Evolutionary conservation across 1,139 yeast genomes (phyloP).

Genomic region (Zygoascus hellenicus): DNA sequence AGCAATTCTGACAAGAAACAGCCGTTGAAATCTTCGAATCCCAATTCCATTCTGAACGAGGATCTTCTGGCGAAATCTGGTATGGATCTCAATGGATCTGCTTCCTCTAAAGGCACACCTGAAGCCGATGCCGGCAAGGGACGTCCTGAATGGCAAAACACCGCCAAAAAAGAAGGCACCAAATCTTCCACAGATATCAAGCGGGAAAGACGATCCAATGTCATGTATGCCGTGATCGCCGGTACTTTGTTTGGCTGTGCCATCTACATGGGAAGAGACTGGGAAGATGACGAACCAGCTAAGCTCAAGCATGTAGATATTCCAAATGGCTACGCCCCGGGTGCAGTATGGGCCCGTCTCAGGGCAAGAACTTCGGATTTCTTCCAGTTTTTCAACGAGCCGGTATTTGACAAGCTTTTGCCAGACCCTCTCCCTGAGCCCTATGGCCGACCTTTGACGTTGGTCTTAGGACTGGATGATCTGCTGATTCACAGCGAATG

Average conservation of each 20-base stretch:
- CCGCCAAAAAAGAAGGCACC: constrained; percentile 37
- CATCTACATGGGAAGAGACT: constrained; percentile 75
- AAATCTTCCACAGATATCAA: constrained; percentile 64
- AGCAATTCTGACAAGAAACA: constrained; percentile 8
- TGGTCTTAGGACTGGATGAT: constrained; percentile 86
- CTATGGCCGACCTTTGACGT: constrained; percentile 86
- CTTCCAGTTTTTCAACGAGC: constrained; percentile 84
- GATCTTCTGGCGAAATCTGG: constrained; percentile 83
- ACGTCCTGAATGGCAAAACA: constrained; percentile 32
- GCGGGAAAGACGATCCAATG: constrained; percentile 39
- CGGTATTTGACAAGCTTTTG: constrained; percentile 84
- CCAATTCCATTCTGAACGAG: constrained; percentile 62
- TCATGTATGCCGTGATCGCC: constrained; percentile 42
- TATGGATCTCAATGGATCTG: constrained; percentile 40
- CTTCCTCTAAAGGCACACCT: constrained; percentile 21
- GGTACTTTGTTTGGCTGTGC: constrained; percentile 58
- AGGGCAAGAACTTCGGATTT: constrained; percentile 66
- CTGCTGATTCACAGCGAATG: constrained; percentile 85
- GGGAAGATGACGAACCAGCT: constrained; percentile 62
- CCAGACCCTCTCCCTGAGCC: constrained; percentile 93
- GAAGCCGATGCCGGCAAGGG: constrained; percentile 26
- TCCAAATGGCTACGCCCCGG: constrained; percentile 64
- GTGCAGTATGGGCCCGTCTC: constrained; percentile 47
- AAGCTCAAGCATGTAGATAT: constrained; percentile 45
- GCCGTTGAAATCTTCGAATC: constrained; percentile 18